phyloP scores from a whole-genome alignment of 2,329 filamentous ascomycete species.

The Colletotrichum gloeosporioides region DNA sequence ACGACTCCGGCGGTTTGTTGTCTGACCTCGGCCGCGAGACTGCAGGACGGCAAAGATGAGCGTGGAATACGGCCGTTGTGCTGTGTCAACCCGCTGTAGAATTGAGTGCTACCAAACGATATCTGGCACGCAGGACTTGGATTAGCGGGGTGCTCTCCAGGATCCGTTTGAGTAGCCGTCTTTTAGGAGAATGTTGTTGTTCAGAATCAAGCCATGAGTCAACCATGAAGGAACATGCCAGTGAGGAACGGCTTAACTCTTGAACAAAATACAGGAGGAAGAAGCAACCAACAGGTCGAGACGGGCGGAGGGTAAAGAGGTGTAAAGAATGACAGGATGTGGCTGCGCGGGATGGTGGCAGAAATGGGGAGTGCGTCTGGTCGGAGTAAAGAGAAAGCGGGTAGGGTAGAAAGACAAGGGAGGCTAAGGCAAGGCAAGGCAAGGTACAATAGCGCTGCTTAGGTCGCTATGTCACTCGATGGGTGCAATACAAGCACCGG shows the following conservation, averaged over 20 bases:
- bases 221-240: neutral
- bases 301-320: neutral
- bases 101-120: neutral
- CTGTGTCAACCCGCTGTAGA: neutral
- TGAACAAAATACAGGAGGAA: neutral
- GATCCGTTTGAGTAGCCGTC: neutral
- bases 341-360: conserved; percentile 12
- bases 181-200: neutral
- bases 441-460: conserved; percentile 33
- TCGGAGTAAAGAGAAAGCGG: conserved; percentile 23
- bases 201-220: neutral
- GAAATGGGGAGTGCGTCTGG: conserved; percentile 7
- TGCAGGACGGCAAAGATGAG: neutral
- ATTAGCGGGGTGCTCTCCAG: conserved; percentile 5
- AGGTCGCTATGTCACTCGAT: conserved; percentile 27
- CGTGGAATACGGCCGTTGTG: neutral
- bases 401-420: conserved; percentile 26
- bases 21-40: neutral
- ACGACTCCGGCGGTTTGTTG: conserved; percentile 1
- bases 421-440: conserved; percentile 27
- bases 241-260: neutral
- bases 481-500: conserved; percentile 34
- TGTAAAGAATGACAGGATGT: conserved; percentile 10
- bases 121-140: conserved; percentile 9
- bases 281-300: neutral